Base-by-base conservation (phyloP, 129 eudicot genomes). In the Flaveria linearis region DNA sequence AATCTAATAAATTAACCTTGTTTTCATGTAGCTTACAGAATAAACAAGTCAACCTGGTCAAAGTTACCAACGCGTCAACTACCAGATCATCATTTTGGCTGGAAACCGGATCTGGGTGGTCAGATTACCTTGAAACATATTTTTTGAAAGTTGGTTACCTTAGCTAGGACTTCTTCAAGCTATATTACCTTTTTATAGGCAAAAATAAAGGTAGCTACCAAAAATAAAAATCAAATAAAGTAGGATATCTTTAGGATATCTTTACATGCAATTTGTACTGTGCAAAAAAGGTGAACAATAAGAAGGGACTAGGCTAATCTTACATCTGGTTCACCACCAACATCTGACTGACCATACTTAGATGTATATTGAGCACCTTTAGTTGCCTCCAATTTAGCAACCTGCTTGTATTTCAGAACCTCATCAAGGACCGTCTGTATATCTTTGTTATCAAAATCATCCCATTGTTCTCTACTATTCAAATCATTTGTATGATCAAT, bases 391-490 rank as follows among this genome's bases (percentile, higher is more conserved):
- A 69, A 33, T 77, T 91, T 94, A 69, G 87, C 79, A 43, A 62
- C 76, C 80, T 62, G 81, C 80, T 91, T 94, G 81, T 64, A 79
- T 53, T 69, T 74, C 45, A 94, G 86, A 76, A 83, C 93, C 72
- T 91, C 92, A 28, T 94, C 80, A 11, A 94, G 82, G 51, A 83
- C 85, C 46, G 47, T 47, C 84, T 86, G 85, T 81, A 91, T 41
- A 76, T 69, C 66, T 75, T 76, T 39, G 26, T 89, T 83, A 55
- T 88, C 84, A 85, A 94, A 94, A 83, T 94, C 85, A 80, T 89
- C 97, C 98, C 98, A 91, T 41, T 22, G 68, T 7, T 80, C 88
- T 52, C 72, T 78, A 22, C 17, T 50, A 49, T 56, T 57, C 9
- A 76, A 50, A n/a, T 83, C 84, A 17, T 51, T 64, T 72, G 68